Percentiles rank a stretch among this genome's conserved stretches.
phyloP scores from a whole-genome alignment of 1,284 basidiomycete genomes.

The Meira nashicola region DNA sequence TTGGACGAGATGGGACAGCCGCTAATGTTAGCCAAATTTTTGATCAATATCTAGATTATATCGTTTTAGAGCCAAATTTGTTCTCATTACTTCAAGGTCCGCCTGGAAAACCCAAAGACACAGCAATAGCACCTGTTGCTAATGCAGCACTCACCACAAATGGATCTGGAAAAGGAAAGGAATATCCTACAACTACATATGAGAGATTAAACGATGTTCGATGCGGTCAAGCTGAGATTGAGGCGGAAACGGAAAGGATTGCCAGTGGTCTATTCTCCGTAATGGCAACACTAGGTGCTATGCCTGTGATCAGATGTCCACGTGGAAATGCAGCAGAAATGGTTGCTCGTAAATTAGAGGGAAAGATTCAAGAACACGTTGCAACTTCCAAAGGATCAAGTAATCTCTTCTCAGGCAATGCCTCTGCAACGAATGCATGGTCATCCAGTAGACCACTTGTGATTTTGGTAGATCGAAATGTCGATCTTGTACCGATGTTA shows the following conservation, averaged over 20 bases:
- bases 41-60: slow-evolving; percentile 88
- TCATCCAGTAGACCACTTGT: slow-evolving; percentile 65
- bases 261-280: slow-evolving; percentile 87
- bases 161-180: slow-evolving; percentile 2
- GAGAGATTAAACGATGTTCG: slow-evolving; percentile 85
- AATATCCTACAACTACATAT: slow-evolving; percentile 59
- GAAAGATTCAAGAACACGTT: slow-evolving; percentile 86
- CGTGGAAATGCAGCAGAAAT: slow-evolving; percentile 96
- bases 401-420: slow-evolving; percentile 52
- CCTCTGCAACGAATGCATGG: slow-evolving; percentile 58
- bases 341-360: slow-evolving; percentile 90
- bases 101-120: slow-evolving; percentile 30
- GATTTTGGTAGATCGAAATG: slow-evolving; percentile 86
- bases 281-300: slow-evolving; percentile 79
- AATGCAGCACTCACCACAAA: not conserved
- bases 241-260: slow-evolving; percentile 86
- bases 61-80: slow-evolving; percentile 86
- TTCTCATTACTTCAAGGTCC: slow-evolving; percentile 75
- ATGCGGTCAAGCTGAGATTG: slow-evolving; percentile 83
- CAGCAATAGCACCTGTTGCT: slow-evolving; percentile 16
- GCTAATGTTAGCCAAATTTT: slow-evolving; percentile 57
- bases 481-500: slow-evolving; percentile 90
- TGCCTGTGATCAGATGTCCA: slow-evolving; percentile 91
- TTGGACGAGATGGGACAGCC: slow-evolving; percentile 77
- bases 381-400: slow-evolving; percentile 60